Evolutionary conservation across 371 early-diverging fungal genomes (phyloP), one percentile per base, ranked within the genome.

Genomic region (Blyttiomyces sp.): DNA sequence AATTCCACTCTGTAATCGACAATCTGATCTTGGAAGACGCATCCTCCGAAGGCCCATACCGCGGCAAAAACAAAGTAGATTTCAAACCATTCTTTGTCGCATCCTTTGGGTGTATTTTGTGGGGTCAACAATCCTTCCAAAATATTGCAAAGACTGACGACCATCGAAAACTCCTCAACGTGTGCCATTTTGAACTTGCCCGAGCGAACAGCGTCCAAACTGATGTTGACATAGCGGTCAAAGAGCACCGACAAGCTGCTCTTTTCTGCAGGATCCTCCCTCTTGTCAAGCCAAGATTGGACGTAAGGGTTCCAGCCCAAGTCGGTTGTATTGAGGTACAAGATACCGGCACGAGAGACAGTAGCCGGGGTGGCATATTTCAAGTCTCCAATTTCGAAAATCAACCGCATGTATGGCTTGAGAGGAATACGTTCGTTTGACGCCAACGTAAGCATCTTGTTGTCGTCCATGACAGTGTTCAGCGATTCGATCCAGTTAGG

Each of bases 401-500:
- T 81, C 36, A 84, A 54, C 17, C 85, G 69, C 85, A 84, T 81
- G 64, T 82, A 75, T 9, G 79, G 76, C 53, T 84, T 83, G 39
- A 87, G 64, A 21, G 83, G 86, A 61, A 87, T 85, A 64, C 84
- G 82, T 69, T 87, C 87, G 72, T 86, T 86, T 28, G 70, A 72
- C 23, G 85, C 85, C 2, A 87, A 60, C 3, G 86, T 85, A 3
- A 87, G 72, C 73, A 83, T 74, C 62, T 83, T 85, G 72, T 85
- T 86, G 71, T 85, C 85, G 68, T 87, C 87, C 81, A 87, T 80
- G 53, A 87, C 83, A 13, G 84, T 82, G 66, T 87, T 87, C 35
- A 87, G 72, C 39, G 82, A 79, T 63, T 87, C 87, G 64, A 87
- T 86, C 87, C 87, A 87, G 62, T 80, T 82, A 4, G 85, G 84